phyloP scores from a whole-genome alignment of 257 asterid species.

The Agastache rugosa region DNA sequence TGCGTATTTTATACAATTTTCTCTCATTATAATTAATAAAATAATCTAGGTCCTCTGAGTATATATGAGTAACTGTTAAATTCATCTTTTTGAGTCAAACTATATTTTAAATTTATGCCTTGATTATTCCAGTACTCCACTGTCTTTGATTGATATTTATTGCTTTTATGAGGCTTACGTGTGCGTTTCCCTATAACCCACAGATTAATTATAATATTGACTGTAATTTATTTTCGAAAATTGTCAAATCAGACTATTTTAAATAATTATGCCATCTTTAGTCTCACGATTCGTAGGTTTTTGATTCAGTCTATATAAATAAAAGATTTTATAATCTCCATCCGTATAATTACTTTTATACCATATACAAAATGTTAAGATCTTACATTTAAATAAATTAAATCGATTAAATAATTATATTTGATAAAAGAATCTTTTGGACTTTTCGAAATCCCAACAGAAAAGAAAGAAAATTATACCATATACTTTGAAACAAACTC shows the following conservation, averaged over 20 bases:
- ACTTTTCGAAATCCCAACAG: neutral
- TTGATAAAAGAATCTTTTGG: neutral
- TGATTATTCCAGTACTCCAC: neutral
- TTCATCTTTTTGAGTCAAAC: neutral
- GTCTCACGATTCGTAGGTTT: neutral
- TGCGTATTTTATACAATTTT: too few species aligned
- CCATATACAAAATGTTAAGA: neutral
- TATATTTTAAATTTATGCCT: too few species aligned
- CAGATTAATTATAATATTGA: neutral
- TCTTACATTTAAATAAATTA: neutral
- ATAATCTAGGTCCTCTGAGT: neutral
- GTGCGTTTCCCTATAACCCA: neutral
- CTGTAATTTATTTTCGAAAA: neutral
- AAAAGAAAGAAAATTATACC: neutral
- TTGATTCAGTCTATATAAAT: neutral
- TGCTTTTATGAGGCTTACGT: constrained; percentile 2
- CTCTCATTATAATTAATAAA: neutral
- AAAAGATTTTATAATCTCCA: neutral
- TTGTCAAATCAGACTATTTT: constrained; percentile 7
- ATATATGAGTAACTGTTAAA: neutral
- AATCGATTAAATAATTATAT: neutral
- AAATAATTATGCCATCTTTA: neutral
- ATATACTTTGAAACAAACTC: neutral
- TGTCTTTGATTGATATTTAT: neutral
- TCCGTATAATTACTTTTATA: too few species aligned